These are phyloP conservation scores for Ramichloridium luteum DNA, from an alignment of 2,329 filamentous ascomycete species.

Conservation along the genomic window DNA sequence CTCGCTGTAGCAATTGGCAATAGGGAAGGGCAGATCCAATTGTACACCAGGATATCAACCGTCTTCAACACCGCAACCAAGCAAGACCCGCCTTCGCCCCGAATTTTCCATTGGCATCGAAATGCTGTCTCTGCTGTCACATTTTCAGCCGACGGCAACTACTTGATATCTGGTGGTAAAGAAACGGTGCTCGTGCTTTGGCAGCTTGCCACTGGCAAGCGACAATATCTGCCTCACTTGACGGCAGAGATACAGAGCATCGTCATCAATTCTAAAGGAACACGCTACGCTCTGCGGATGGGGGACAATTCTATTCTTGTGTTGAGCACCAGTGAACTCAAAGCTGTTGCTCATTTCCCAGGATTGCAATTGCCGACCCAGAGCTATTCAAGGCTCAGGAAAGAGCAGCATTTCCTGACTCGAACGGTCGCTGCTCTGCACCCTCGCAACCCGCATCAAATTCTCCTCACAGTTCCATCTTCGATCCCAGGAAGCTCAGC, in stretches of 20 bases:
- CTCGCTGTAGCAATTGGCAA: constrained; percentile 72
- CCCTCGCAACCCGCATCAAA: constrained; percentile 28
- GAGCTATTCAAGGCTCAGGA: constrained; percentile 3
- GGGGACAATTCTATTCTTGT: constrained; percentile 90
- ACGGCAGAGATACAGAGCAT: constrained; percentile 75
- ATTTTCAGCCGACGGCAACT: constrained; percentile 93
- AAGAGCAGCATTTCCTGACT: constrained; percentile 7
- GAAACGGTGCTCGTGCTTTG: constrained; percentile 85
- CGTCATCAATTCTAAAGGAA: constrained; percentile 64
- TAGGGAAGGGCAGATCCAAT: constrained; percentile 60
- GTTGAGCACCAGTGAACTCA: constrained; percentile 77
- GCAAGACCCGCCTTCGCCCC: constrained; percentile 33
- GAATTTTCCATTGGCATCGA: constrained; percentile 83
- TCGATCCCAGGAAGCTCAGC: constrained; percentile 33
- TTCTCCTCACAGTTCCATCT: constrained; percentile 40
- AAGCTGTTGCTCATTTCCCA: constrained; percentile 70
- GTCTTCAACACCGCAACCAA: constrained; percentile 15
- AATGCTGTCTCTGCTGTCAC: constrained; percentile 71
- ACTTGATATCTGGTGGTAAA: constrained; percentile 81
- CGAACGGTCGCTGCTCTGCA: constrained; percentile 28
- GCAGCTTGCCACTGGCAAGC: constrained; percentile 79
- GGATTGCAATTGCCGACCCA: constrained; percentile 52
- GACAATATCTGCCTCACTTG: constrained; percentile 80
- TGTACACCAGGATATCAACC: constrained; percentile 47
- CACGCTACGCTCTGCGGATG: constrained; percentile 71